phyloP scores from a whole-genome alignment of 2,329 filamentous ascomycete species.

The Xylariomycetidae sp. region DNA sequence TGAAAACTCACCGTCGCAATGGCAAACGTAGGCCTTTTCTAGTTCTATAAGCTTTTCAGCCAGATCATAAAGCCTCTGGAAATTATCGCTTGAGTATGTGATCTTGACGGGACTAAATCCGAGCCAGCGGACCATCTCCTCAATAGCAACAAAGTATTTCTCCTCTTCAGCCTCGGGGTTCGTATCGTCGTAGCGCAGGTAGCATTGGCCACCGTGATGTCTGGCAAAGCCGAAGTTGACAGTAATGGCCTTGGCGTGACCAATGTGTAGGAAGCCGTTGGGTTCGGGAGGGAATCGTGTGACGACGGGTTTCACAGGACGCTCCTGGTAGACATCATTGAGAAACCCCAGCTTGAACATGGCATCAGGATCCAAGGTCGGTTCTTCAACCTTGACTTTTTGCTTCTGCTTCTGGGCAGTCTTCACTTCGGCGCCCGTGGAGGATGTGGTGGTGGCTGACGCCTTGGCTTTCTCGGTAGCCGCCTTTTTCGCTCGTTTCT shows the following conservation, averaged over 20 bases:
- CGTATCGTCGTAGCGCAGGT: slow-evolving; percentile 81
- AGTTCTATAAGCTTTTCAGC: slow-evolving; percentile 77
- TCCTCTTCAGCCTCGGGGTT: slow-evolving; percentile 93
- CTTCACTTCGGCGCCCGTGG: slow-evolving; percentile 16
- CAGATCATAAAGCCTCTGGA: slow-evolving; percentile 79
- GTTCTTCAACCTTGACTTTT: slow-evolving; percentile 44
- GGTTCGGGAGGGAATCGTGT: slow-evolving; percentile 83
- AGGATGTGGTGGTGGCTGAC: slow-evolving; percentile 22
- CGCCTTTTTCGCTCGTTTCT: slow-evolving; percentile 56
- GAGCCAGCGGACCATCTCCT: slow-evolving; percentile 83
- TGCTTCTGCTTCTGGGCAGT: slow-evolving; percentile 24
- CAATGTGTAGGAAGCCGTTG: slow-evolving; percentile 90
- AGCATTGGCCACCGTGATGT: slow-evolving; percentile 73
- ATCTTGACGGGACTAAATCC: slow-evolving; percentile 73
- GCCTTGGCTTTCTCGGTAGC: slow-evolving; percentile 47
- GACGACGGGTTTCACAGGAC: slow-evolving; percentile 55
- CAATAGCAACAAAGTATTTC: slow-evolving; percentile 81
- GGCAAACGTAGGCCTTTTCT: slow-evolving; percentile 77
- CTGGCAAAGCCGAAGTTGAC: slow-evolving; percentile 95
- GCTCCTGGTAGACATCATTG: slow-evolving; percentile 52
- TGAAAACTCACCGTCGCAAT: slow-evolving; percentile 57
- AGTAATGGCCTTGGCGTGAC: slow-evolving; percentile 91
- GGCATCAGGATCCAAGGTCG: slow-evolving; percentile 49
- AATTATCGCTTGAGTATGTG: slow-evolving; percentile 89
- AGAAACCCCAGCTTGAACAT: slow-evolving; percentile 83